Base-by-base conservation (phyloP, 1,284 basidiomycete species). In the Polyporus tsugae region DNA sequence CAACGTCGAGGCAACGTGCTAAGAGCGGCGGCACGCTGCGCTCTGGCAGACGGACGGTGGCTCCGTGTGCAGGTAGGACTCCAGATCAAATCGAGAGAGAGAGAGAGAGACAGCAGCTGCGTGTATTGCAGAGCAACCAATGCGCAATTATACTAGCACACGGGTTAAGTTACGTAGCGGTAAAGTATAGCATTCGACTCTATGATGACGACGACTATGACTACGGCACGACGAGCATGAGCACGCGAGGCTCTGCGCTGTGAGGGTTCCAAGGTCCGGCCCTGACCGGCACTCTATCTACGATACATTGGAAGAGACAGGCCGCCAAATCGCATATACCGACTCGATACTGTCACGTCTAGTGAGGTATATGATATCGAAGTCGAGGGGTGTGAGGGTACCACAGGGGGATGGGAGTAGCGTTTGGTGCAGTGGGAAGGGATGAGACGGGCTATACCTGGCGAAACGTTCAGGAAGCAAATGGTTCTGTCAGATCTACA, bases 221-320 rank as follows among this genome's bases (percentile, higher is more conserved):
- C 15, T 57, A 57, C 5, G 55, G 35, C 33, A 57, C 55, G 15
- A 57, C 55, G 55, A 57, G 55, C 55, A 36, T 17, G 35, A 36
- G 17, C 33, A 35, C 4, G 29, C 59, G 41, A 35, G 29, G 60
- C 55, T 57, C 55, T 57, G 55, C 33, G 55, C 55, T 35, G 17
- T 33, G 55, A 29, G 29, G 52, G 52, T 6, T 46, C 36, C 46
- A 72, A 67, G 71, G 71, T 72, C 71, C 69, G 52, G 67, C 29
- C 29, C 29, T 69, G 71, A 63, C 71, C 69, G 69, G 71, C 67
- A 70, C 66, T 70, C 71, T 67, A 65, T 69, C 71, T 66, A 38
- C 62, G 58, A 65, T 68, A 67, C 68, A 68, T 44, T 53, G 35
- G 62, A 65, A 52, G 46, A 3, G 63, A 64, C 52, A 41, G 52